Evolutionary conservation across 257 asterid species (phyloP), one percentile per base, ranked within the genome.

Genomic region (Ophiorrhiza pumila): DNA sequence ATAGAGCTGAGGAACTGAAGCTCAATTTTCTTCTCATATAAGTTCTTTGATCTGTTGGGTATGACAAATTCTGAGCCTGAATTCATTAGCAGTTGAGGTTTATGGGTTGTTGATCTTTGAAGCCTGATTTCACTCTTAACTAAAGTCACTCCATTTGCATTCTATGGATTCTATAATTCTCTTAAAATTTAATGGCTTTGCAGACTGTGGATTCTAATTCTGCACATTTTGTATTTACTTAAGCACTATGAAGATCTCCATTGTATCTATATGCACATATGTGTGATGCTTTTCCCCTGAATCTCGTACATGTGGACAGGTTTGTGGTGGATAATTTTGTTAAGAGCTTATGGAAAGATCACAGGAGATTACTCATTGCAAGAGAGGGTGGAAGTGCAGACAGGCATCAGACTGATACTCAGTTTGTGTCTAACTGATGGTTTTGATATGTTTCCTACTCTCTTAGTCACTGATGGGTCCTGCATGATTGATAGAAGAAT

Each of bases 321-420:
- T 39, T 75, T 91, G 64, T 91, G 95, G 96, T 91, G 97, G 97
- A 87, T 89, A 77, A 86, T 89, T 69, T 78, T 91, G 55, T 75
- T 89, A 77, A 81, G 97, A 85, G 92, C 95, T 68, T 91, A 87
- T 72, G 96, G 94, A 68, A 87, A 85, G 81, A 80, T 89, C 49
- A 87, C 96, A 2, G 97, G 97, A 14, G 96, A 91, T 70, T 81
- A 78, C 74, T 73, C 90, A 35, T 79, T 91, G 81, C 95, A 86
- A 80, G 94, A 89, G 81, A 86, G 91, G 80, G 92, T 89, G 72
- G 94, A 89, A 43, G 90, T 91, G 75, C 96, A 91, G 83, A 91
- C 88, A 6, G 92, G 97, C 71, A 86, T 91, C 60, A 73, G 83
- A 70, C 75, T 87, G 81, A 85, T 91, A 71, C 82, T 88, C 47